These are phyloP conservation scores for Microcyclospora tardicrescens DNA, from an alignment of 2,329 filamentous ascomycete genomes.

Conservation along the genomic window DNA sequence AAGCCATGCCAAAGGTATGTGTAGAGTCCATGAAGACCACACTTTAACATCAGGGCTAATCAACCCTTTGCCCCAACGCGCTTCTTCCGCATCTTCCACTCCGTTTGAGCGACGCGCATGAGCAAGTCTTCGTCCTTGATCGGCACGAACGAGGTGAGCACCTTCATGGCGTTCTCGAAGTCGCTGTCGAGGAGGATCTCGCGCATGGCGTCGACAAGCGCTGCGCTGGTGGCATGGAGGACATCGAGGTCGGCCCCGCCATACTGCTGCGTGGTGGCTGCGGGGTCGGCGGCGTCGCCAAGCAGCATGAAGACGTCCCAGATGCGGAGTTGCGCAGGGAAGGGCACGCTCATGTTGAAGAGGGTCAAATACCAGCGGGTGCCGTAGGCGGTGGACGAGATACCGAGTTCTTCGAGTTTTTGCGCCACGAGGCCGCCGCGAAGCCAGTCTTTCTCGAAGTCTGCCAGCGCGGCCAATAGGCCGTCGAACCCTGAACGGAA, in stretches of 20 bases:
- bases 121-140: slow-evolving; percentile 88
- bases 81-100: slow-evolving; percentile 63
- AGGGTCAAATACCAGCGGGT: slow-evolving; percentile 95
- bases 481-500: slow-evolving; percentile 77
- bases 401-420: slow-evolving; percentile 64
- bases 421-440: slow-evolving; percentile 60
- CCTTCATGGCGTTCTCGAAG: slow-evolving; percentile 97
- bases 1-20: too few relatives aligned
- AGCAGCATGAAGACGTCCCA: slow-evolving; percentile 98
- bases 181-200: slow-evolving; percentile 84
- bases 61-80: slow-evolving; percentile 8
- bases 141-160: slow-evolving; percentile 83
- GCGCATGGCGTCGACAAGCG: slow-evolving; percentile 77
- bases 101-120: slow-evolving; percentile 77
- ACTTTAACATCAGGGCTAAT: too few relatives aligned
- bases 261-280: slow-evolving; percentile 25
- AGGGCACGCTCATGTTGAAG: slow-evolving; percentile 94
- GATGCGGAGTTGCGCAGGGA: slow-evolving; percentile 81
- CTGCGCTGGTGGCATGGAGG: slow-evolving; percentile 77
- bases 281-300: slow-evolving; percentile 52
- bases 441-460: slow-evolving; percentile 80
- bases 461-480: slow-evolving; percentile 70
- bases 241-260: slow-evolving; percentile 61
- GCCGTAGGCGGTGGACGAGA: slow-evolving; percentile 84
- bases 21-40: too few relatives aligned